Evolutionary conservation across 345 rosid species (phyloP).

Genomic region (Brassica incana): DNA sequence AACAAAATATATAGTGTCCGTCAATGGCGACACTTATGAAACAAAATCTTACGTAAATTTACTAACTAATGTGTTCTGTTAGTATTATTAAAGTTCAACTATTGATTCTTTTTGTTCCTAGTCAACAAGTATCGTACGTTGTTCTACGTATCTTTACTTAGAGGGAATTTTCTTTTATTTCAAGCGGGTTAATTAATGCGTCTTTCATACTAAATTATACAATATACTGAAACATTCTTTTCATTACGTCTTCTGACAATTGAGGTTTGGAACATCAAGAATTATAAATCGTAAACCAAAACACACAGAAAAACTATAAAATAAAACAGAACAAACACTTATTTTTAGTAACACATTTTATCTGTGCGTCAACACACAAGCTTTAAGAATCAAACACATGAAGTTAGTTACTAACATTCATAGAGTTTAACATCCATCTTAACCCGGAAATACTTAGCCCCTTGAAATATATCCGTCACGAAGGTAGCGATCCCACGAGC

Average conservation of each 20-base stretch:
- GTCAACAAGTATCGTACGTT: no score
- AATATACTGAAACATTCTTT: no score
- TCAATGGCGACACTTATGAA: no score
- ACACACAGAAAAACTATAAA: background rate
- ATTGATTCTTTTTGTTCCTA: no score
- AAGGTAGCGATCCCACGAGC: slow-evolving; percentile 68
- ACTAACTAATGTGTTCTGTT: no score
- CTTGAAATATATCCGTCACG: slow-evolving; percentile 55
- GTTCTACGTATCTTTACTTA: no score
- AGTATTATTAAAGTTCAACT: no score
- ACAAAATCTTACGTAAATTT: no score
- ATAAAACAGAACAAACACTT: background rate
- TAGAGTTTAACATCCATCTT: slow-evolving; percentile 40
- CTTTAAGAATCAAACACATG: slow-evolving; percentile 2
- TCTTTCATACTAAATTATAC: no score
- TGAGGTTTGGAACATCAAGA: background rate
- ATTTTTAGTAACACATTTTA: slow-evolving; percentile 22
- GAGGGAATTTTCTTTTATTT: no score
- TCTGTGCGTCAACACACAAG: slow-evolving; percentile 20
- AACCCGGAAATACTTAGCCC: slow-evolving; percentile 60
- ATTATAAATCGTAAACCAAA: background rate
- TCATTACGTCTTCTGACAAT: background rate
- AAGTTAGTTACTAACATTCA: slow-evolving; percentile 32
- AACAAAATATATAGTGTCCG: no score
- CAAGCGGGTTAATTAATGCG: no score